These are phyloP conservation scores for Aspergillus ochraceus DNA, from an alignment of 2,329 filamentous ascomycete species.

Conservation along the genomic window DNA sequence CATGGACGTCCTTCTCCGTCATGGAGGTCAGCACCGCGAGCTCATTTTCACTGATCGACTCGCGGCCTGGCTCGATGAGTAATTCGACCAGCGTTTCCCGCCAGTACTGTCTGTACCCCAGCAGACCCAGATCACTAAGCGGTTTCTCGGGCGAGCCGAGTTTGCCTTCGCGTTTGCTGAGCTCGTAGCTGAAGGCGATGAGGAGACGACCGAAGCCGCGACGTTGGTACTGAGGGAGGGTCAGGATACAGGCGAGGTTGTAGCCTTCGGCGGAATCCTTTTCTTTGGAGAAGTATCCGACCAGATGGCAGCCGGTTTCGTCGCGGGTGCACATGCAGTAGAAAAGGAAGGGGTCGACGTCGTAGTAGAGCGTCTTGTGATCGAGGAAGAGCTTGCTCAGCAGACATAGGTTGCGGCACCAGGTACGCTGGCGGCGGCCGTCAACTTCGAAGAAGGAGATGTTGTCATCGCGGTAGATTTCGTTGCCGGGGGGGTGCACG, in stretches of 20 bases:
- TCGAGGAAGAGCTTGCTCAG: slow-evolving; percentile 97
- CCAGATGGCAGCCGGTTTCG: slow-evolving; percentile 88
- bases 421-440: slow-evolving; percentile 94
- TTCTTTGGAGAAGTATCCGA: slow-evolving; percentile 99
- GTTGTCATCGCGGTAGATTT: slow-evolving; percentile 90
- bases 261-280: slow-evolving; percentile 96
- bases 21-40: slow-evolving; percentile 79
- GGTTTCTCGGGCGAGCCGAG: slow-evolving; percentile 96
- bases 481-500: slow-evolving; percentile 91
- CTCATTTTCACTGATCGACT: slow-evolving; percentile 74
- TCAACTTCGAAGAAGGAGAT: slow-evolving; percentile 98
- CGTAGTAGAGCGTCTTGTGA: slow-evolving; percentile 97
- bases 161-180: slow-evolving; percentile 92
- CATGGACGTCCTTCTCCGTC: slow-evolving; percentile 96
- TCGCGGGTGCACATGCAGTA: slow-evolving; percentile 97
- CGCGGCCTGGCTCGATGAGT: slow-evolving; percentile 69
- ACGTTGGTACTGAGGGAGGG: slow-evolving; percentile 91
- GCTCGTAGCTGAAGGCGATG: slow-evolving; percentile 96
- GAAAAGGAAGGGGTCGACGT: slow-evolving; percentile 95
- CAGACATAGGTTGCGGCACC: slow-evolving; percentile 95
- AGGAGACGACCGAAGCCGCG: slow-evolving; percentile 90
- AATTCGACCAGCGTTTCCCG: slow-evolving; percentile 90
- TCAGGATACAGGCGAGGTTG: slow-evolving; percentile 97
- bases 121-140: slow-evolving; percentile 84
- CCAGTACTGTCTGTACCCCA: slow-evolving; percentile 98